phyloP scores from a whole-genome alignment of 2,329 filamentous ascomycete genomes.

The Xylariales sp. region DNA sequence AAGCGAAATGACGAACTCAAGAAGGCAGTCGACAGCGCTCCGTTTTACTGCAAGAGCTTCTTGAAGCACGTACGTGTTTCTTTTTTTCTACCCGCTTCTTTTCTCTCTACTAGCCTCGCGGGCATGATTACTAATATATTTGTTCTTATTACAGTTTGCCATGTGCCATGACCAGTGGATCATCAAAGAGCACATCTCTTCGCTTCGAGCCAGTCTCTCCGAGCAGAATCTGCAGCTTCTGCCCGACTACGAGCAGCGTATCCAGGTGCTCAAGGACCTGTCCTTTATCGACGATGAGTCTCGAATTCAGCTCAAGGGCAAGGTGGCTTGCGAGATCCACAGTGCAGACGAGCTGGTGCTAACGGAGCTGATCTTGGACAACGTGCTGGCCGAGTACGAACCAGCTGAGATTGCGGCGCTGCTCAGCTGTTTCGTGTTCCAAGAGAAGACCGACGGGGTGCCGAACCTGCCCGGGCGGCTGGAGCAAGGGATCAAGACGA shows the following conservation, averaged over 20 bases:
- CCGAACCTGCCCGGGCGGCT: constrained; percentile 79
- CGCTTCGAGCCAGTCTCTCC: constrained; percentile 83
- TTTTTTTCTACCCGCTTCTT: not conserved
- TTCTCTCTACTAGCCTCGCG: constrained; percentile 1
- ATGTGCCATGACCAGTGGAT: constrained; percentile 98
- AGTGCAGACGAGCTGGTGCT: constrained; percentile 94
- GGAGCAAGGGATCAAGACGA: constrained; percentile 77
- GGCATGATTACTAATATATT: constrained; percentile 31
- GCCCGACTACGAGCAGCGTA: constrained; percentile 93
- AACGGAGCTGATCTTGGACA: constrained; percentile 93
- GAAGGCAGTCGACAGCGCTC: constrained; percentile 60
- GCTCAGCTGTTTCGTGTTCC: constrained; percentile 92
- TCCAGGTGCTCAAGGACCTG: constrained; percentile 86
- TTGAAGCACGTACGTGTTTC: constrained; percentile 73
- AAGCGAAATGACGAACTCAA: constrained; percentile 62
- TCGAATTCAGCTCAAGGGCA: constrained; percentile 92
- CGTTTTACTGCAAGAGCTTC: constrained; percentile 70
- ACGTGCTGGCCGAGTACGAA: constrained; percentile 91
- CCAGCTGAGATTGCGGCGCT: constrained; percentile 95
- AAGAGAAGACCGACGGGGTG: constrained; percentile 84
- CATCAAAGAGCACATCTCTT: constrained; percentile 87
- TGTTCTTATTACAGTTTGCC: constrained; percentile 75
- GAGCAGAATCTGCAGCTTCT: constrained; percentile 94
- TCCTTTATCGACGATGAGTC: constrained; percentile 85
- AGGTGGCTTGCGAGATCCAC: constrained; percentile 97